These are phyloP conservation scores for Coniophora puteana DNA, from an alignment of 1,284 basidiomycete species.

Conservation along the genomic window DNA sequence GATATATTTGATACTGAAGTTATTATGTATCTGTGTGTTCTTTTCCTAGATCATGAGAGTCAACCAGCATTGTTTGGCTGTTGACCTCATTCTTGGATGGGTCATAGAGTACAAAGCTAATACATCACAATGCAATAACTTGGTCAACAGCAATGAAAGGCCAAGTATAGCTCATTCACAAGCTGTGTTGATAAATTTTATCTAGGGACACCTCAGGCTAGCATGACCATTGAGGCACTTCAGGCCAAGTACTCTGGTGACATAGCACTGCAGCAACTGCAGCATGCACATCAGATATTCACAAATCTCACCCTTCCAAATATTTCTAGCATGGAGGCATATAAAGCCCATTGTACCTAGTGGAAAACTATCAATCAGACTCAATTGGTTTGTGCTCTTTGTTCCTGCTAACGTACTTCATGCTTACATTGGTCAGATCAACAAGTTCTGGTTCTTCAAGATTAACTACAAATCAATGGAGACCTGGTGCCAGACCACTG, in stretches of 20 bases:
- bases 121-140: conserved; percentile 5
- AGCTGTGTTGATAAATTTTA: conserved; percentile 1
- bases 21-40: too few species aligned
- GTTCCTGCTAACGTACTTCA: background rate
- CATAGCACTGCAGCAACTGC: conserved; percentile 14
- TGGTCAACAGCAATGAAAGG: conserved; percentile 2
- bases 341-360: conserved; percentile 10
- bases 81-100: background rate
- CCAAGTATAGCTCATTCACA: too few species aligned
- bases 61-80: conserved; percentile 15
- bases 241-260: conserved; percentile 8
- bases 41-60: conserved; percentile 6
- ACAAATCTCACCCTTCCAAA: conserved; percentile 12
- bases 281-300: conserved; percentile 17
- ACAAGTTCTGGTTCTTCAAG: conserved; percentile 15
- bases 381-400: conserved; percentile 7
- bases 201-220: conserved; percentile 7
- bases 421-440: conserved; percentile 4
- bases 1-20: too few species aligned
- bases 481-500: conserved; percentile 16
- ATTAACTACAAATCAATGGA: conserved; percentile 22
- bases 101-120: background rate
- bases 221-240: conserved; percentile 1
- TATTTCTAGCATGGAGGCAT: too few species aligned
- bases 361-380: conserved; percentile 11